Conservation (phyloP, 163 green algal genomes). For the Trebouxia gelatinosa region DNA sequence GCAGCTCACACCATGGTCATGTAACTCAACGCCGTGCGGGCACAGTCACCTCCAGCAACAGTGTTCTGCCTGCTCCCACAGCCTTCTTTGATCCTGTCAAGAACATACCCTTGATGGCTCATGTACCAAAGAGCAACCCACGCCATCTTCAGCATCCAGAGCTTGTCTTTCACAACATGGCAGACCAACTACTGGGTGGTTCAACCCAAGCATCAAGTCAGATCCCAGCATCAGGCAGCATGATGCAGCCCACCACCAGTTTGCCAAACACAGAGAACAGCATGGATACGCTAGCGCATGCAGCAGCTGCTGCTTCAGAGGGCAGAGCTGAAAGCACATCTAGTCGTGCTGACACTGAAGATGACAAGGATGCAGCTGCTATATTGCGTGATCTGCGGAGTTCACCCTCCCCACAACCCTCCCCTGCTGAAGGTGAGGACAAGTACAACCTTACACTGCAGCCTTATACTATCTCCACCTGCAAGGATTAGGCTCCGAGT, state of each 20-base stretch:
- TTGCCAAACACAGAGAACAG: background rate
- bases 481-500: no score
- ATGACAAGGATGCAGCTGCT: conserved; percentile 20
- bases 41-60: background rate
- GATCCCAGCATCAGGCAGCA: background rate
- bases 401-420: no score
- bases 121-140: no score
- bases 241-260: background rate
- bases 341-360: conserved; percentile 4
- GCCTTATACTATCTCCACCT: no score
- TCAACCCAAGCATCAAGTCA: background rate
- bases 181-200: background rate
- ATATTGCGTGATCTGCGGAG: conserved; percentile 21
- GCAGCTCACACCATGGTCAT: background rate
- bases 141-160: background rate
- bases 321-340: conserved; percentile 12
- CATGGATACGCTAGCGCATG: conserved; percentile 1
- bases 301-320: conserved; percentile 18
- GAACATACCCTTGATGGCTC: no score
- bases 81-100: no score
- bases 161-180: background rate
- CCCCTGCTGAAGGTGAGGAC: no score
- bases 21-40: background rate
- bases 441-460: no score
- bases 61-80: no score